Evolutionary conservation across 768 basidiomycete species (phyloP), one percentile per base, ranked within the genome.

Genomic region (Tylopilus sp.): DNA sequence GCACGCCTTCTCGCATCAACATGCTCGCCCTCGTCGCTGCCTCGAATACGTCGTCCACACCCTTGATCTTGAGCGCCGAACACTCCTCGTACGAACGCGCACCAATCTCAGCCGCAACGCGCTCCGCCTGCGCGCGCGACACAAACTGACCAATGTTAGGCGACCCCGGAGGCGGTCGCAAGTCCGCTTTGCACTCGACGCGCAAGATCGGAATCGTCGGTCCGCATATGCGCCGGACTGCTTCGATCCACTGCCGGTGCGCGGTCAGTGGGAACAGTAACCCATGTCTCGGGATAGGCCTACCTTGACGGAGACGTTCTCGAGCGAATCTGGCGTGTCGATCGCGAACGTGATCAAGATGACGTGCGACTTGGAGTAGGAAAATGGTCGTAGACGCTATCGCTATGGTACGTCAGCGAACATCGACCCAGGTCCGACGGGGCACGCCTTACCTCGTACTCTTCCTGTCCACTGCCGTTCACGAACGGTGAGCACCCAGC

Each of bases 361-460:
- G n/a, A n/a, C n/a, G n/a, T n/a, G n/a, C 54, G 95, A 97, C 75
- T 97, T 92, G 47, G 95, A 93, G 73, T 98, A 99, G 41, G 94
- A 97, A 71, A 99, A 82, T 41, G 97, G 97, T 60, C 97, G 85
- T 62, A 99, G 77, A 57, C 95, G 87, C 87, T 94, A n/a, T n/a
- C n/a, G n/a, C n/a, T n/a, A n/a, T n/a, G n/a, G n/a, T n/a, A n/a
- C n/a, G n/a, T n/a, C n/a, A n/a, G n/a, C n/a, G n/a, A n/a, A n/a
- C n/a, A n/a, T n/a, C n/a, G n/a, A n/a, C n/a, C n/a, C n/a, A n/a
- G n/a, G n/a, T n/a, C n/a, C n/a, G n/a, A n/a, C n/a, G n/a, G n/a
- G n/a, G n/a, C n/a, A n/a, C n/a, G n/a, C n/a, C n/a, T n/a, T 23
- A 91, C 91, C 78, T 98, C 95, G 69, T 99, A 98, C 74, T 97